Percentiles rank a stretch among this genome's conserved stretches.
Conservation (phyloP, 2,329 filamentous ascomycete genomes). For the Metarhizium anisopliae region DNA sequence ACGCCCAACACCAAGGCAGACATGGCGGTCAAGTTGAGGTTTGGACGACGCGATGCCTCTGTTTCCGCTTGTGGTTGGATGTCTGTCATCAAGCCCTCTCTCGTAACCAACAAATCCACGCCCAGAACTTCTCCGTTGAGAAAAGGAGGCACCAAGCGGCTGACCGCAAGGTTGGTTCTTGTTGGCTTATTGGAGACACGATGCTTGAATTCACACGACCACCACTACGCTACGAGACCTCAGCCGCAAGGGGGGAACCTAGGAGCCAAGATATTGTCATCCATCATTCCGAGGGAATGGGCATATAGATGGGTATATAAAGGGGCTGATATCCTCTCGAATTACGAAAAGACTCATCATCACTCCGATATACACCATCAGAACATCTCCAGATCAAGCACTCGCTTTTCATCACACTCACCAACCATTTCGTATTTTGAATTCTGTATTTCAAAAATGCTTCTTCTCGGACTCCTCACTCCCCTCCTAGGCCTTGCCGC, state of each 20-base stretch:
- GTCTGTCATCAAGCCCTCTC: neutral
- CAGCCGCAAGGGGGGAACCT: neutral
- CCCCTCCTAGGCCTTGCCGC: slow-evolving; percentile 5
- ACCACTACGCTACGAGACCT: neutral
- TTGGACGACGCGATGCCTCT: neutral
- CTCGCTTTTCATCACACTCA: neutral
- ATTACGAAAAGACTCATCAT: neutral
- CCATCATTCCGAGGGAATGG: neutral
- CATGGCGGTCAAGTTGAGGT: neutral
- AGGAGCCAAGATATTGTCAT: neutral
- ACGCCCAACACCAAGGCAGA: neutral
- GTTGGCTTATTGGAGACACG: neutral
- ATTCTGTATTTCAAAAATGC: slow-evolving; percentile 2
- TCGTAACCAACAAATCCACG: neutral
- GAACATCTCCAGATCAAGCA: neutral
- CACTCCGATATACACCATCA: neutral
- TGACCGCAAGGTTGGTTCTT: neutral
- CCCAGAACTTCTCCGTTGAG: neutral
- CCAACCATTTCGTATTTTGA: neutral
- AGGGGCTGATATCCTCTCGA: neutral
- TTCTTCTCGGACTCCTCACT: neutral
- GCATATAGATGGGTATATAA: neutral
- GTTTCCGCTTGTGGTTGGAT: neutral
- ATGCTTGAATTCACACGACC: neutral
- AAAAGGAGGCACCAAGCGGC: neutral